A percentile compares a stretch with the other conserved stretches of the same genome.
phyloP scores from a whole-genome alignment of 148 eudicot species.

The Amaranthus hypochondriacus region DNA sequence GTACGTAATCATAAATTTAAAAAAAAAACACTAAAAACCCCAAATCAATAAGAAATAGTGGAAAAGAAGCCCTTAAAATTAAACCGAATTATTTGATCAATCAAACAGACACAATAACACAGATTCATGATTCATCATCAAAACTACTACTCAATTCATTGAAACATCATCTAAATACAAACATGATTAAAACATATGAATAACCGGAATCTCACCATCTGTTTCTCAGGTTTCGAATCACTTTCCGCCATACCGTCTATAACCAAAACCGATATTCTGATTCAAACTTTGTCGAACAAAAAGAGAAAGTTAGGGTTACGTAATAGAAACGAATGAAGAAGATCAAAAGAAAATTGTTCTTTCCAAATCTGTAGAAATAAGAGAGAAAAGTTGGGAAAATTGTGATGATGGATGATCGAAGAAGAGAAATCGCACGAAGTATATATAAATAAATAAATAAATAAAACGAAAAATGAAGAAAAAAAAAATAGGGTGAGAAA shows the following conservation, averaged over 20 bases:
- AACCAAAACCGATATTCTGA: not conserved
- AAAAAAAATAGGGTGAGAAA: not conserved
- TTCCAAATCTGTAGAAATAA: conserved; percentile 9
- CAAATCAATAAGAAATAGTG: not conserved
- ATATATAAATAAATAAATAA: not conserved
- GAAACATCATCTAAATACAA: not conserved
- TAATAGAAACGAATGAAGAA: not conserved
- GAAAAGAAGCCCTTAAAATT: not conserved
- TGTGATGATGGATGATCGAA: not conserved
- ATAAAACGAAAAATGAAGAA: not conserved
- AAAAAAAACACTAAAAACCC: not conserved
- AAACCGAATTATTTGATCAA: not conserved
- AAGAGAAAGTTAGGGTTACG: not conserved
- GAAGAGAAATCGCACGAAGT: not conserved
- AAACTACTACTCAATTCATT: no score
- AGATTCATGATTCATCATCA: not conserved
- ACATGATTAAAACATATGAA: not conserved
- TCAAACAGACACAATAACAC: not conserved
- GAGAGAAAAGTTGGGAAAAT: not conserved
- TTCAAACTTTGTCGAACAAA: not conserved
- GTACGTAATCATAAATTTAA: not conserved
- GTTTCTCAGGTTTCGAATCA: conserved; percentile 12
- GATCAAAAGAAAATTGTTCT: not conserved
- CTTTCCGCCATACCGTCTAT: conserved; percentile 16
- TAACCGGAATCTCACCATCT: conserved; percentile 15